Evolutionary conservation across 179 eudicot species (phyloP).

Genomic region (Beta macrorhiza): DNA sequence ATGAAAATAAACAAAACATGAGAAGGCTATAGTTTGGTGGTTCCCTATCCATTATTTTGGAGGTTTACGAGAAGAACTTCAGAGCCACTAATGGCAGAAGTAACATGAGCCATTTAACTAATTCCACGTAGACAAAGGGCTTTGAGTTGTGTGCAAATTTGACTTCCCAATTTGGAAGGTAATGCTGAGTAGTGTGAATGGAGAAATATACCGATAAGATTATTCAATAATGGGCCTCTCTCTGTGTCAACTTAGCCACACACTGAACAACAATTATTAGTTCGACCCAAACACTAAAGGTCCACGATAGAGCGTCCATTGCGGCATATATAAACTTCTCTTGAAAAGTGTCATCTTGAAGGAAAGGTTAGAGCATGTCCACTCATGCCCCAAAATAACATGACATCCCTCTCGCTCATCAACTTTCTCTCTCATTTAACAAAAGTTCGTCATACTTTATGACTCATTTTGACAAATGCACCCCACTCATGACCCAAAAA

Average conservation of each 20-base stretch:
- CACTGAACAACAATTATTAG: neutral
- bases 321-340: no score
- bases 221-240: neutral
- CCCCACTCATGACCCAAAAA: no score
- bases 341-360: no score
- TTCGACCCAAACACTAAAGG: neutral
- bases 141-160: conserved; percentile 12
- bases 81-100: conserved; percentile 6
- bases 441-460: no score
- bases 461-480: no score
- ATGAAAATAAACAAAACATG: no score
- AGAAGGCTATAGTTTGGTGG: neutral
- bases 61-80: neutral
- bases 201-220: conserved; percentile 18
- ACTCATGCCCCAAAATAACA: no score
- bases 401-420: no score
- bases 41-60: neutral
- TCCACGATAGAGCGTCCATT: no score
- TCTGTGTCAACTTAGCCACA: neutral
- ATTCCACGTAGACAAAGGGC: neutral
- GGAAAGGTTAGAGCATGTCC: no score
- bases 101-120: neutral
- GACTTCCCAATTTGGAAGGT: neutral
- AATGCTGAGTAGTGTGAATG: conserved; percentile 5
- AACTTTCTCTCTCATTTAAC: no score